Evolutionary conservation across 2,329 filamentous ascomycete genomes (phyloP).

Genomic region (Cladosporium halotolerans): DNA sequence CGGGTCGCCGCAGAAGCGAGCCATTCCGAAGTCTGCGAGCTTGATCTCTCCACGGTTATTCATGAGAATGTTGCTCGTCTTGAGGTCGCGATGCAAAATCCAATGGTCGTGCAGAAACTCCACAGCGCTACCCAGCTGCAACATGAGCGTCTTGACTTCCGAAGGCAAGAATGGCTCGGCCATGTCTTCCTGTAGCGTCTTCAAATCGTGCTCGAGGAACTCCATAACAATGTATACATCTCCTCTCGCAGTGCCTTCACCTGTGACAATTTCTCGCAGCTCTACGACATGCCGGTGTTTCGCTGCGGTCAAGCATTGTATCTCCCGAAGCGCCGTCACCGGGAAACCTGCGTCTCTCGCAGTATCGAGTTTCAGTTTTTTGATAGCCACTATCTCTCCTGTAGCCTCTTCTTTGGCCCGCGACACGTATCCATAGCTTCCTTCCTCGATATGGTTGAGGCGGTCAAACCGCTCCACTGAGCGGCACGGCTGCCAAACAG

Average conservation of each 20-base stretch:
- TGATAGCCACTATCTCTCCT: conserved; percentile 79
- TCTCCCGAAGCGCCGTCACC: conserved; percentile 87
- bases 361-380: conserved; percentile 84
- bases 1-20: conserved; percentile 77
- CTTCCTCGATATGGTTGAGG: conserved; percentile 95
- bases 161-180: conserved; percentile 85
- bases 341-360: conserved; percentile 70
- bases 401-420: conserved; percentile 69
- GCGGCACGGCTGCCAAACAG: conserved; percentile 63
- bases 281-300: conserved; percentile 76
- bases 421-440: conserved; percentile 91
- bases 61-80: conserved; percentile 88
- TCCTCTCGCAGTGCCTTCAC: conserved; percentile 28
- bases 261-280: conserved; percentile 68
- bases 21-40: conserved; percentile 97
- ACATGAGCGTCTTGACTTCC: conserved; percentile 83
- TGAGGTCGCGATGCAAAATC: conserved; percentile 86
- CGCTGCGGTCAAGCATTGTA: conserved; percentile 79
- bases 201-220: conserved; percentile 95
- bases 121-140: conserved; percentile 74
- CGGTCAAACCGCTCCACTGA: conserved; percentile 85
- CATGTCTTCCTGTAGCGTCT: conserved; percentile 89
- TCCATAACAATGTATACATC: conserved; percentile 92
- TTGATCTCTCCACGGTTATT: conserved; percentile 93
- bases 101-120: conserved; percentile 81